Evolutionary conservation across 345 rosid genomes (phyloP).

Genomic region (Turnera subulata): DNA sequence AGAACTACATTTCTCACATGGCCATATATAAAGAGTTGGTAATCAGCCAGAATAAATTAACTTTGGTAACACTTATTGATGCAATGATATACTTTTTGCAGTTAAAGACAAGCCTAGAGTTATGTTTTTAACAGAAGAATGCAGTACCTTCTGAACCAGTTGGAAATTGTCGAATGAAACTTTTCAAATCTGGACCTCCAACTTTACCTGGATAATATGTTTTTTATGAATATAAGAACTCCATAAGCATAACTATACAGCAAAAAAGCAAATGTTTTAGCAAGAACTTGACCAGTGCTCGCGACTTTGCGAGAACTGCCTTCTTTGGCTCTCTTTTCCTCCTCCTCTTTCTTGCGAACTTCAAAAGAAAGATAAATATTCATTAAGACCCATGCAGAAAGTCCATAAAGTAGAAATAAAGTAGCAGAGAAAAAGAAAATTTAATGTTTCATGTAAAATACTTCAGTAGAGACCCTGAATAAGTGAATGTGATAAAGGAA

Average conservation of each 20-base stretch:
- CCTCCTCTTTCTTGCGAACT: slow-evolving; percentile 88
- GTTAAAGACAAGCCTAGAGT: neutral
- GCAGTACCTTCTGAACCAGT: slow-evolving; percentile 52
- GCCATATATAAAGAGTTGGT: no score
- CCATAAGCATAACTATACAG: slow-evolving; percentile 2
- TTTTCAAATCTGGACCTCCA: slow-evolving; percentile 79
- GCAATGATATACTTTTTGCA: slow-evolving; percentile 5
- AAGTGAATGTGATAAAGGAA: no score
- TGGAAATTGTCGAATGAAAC: slow-evolving; percentile 81
- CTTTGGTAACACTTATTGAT: slow-evolving; percentile 4
- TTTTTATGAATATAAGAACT: slow-evolving; percentile 6
- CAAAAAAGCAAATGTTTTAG: slow-evolving; percentile 1
- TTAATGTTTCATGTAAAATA: no score
- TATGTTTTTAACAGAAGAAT: slow-evolving; percentile 5
- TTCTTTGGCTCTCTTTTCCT: slow-evolving; percentile 67
- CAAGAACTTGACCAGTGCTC: slow-evolving; percentile 37
- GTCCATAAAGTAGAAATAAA: neutral
- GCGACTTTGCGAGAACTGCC: slow-evolving; percentile 40
- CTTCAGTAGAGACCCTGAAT: no score
- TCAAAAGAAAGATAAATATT: slow-evolving; percentile 6
- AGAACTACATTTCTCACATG: neutral
- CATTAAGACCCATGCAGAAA: slow-evolving; percentile 7
- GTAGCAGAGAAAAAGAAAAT: no score
- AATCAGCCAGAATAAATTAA: no score
- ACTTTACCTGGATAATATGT: slow-evolving; percentile 46